These are phyloP conservation scores for Hippophae gyantsensis DNA, from an alignment of 306 rosid species.

Conservation along the genomic window DNA sequence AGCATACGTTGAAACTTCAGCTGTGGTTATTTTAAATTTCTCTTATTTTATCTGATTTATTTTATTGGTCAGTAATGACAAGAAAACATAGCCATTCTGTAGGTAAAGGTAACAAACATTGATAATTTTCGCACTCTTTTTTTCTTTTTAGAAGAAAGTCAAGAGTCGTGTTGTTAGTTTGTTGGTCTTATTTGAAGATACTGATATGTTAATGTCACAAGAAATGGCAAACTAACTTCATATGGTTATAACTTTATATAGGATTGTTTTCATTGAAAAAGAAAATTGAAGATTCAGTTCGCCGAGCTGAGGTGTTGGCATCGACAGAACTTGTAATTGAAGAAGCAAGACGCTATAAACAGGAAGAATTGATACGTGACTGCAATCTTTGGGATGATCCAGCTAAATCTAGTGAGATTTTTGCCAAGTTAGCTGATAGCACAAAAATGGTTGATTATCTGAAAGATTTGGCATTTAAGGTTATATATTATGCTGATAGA, in stretches of 20 bases:
- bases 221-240: no score
- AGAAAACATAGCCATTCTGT: no score
- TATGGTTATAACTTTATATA: slow-evolving; percentile 12
- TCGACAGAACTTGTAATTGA: slow-evolving; percentile 64
- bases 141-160: no score
- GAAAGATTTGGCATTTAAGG: slow-evolving; percentile 72
- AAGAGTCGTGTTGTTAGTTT: no score
- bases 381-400: slow-evolving; percentile 73
- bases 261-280: slow-evolving; percentile 67
- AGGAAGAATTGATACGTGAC: slow-evolving; percentile 56
- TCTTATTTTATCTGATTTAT: no score
- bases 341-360: slow-evolving; percentile 55
- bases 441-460: slow-evolving; percentile 65
- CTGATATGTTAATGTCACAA: no score
- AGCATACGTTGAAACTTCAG: no score
- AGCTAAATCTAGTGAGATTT: slow-evolving; percentile 53
- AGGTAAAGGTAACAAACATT: no score
- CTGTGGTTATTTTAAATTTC: no score
- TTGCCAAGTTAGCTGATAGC: slow-evolving; percentile 62
- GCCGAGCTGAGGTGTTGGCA: slow-evolving; percentile 61
- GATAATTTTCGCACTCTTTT: no score
- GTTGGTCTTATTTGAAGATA: no score
- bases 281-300: slow-evolving; percentile 70
- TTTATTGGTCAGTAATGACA: no score
- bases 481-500: slow-evolving; percentile 14